A percentile compares a stretch with the other conserved stretches of the same genome.
Conservation (phyloP, 2,329 filamentous ascomycete species). For the Arthrinium puccinioides region DNA sequence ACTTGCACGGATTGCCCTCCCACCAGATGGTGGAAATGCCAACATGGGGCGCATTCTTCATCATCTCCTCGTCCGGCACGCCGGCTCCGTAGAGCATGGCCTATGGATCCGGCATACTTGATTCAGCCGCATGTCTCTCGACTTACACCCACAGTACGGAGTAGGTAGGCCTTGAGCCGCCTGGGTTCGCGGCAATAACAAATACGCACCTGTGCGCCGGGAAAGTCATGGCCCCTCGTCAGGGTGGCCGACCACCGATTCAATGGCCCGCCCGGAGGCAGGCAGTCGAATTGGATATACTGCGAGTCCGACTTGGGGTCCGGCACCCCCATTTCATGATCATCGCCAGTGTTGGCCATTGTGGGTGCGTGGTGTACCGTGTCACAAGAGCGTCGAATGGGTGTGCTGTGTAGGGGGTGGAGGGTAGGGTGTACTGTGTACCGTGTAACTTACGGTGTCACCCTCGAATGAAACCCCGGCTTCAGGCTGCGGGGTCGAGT, state of each 20-base stretch:
- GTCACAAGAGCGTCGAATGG: too few species aligned
- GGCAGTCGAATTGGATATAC: slow-evolving; percentile 45
- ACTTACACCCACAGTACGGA: background rate
- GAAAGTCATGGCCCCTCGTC: slow-evolving; percentile 82
- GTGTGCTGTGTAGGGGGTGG: too few species aligned
- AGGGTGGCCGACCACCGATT: slow-evolving; percentile 83
- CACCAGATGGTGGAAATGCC: slow-evolving; percentile 92
- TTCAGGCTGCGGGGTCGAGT: too few species aligned
- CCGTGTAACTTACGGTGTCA: too few species aligned
- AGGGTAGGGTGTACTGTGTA: too few species aligned
- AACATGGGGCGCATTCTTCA: slow-evolving; percentile 87
- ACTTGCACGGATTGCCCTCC: slow-evolving; percentile 97
- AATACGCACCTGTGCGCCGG: slow-evolving; percentile 68
- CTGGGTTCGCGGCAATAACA: background rate
- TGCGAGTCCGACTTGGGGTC: slow-evolving; percentile 40
- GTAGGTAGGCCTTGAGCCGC: background rate
- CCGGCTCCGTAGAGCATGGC: slow-evolving; percentile 95
- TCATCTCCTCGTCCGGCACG: slow-evolving; percentile 71
- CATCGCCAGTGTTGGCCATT: too few species aligned
- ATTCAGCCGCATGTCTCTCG: background rate
- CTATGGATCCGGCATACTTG: slow-evolving; percentile 31
- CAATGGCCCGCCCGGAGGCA: slow-evolving; percentile 49
- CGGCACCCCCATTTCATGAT: too few species aligned
- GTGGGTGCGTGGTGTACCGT: too few species aligned
- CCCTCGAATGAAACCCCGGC: too few species aligned